Evolutionary conservation across 2,329 filamentous ascomycete genomes (phyloP).

Genomic region (Teratosphaeria nubilosa): DNA sequence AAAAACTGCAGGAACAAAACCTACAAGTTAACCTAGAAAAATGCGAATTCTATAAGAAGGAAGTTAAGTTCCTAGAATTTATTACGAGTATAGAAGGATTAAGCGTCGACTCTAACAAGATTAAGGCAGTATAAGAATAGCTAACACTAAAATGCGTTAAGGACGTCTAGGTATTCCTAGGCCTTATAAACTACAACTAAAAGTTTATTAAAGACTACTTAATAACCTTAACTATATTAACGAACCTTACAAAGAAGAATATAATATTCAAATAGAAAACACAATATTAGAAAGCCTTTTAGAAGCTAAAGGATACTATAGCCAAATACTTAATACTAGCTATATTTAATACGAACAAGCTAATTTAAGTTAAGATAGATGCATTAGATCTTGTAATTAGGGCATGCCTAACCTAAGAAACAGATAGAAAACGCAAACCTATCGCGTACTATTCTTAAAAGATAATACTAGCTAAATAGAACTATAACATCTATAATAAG

Average conservation of each 20-base stretch:
- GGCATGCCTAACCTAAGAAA: conserved; percentile 1
- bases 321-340: conserved; percentile 1
- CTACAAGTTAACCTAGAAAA: conserved; percentile 15
- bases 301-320: conserved; percentile 2
- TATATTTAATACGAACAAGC: conserved; percentile 5
- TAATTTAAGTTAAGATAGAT: conserved; percentile 2
- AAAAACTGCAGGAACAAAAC: conserved; percentile 11
- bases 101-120: no score
- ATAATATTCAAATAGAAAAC: conserved; percentile 3
- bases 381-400: not conserved
- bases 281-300: conserved; percentile 1
- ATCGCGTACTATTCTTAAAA: conserved; percentile 19
- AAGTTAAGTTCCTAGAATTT: conserved; percentile 23
- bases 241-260: conserved; percentile 7
- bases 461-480: conserved; percentile 14
- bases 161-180: conserved; percentile 14
- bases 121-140: conserved; percentile 19
- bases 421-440: conserved; percentile 4
- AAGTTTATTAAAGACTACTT: conserved; percentile 9
- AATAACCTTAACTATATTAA: conserved; percentile 3
- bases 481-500: conserved; percentile 29
- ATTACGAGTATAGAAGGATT: conserved; percentile 19
- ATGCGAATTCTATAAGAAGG: conserved; percentile 21
- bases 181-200: conserved; percentile 9
- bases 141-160: conserved; percentile 11